These are phyloP conservation scores for Scheffersomyces titani DNA, from an alignment of 1,139 yeast genomes.

Conservation along the genomic window DNA sequence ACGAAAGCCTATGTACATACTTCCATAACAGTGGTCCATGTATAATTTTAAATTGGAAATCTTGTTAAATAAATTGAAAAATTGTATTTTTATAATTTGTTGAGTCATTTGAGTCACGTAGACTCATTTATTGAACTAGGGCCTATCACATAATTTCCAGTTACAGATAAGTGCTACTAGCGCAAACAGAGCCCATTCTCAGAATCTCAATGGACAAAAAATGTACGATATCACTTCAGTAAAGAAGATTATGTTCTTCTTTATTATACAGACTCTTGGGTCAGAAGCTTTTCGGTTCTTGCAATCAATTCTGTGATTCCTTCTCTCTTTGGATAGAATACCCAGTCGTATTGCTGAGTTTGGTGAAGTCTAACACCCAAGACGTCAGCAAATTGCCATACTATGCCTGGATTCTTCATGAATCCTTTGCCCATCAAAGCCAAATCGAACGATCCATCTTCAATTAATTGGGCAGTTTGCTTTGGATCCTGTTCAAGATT, in stretches of 20 bases:
- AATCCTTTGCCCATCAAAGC: conserved; percentile 46
- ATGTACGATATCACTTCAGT: neutral
- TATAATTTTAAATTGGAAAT: no score
- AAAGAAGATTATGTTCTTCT: no score
- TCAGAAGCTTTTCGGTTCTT: neutral
- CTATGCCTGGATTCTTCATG: conserved; percentile 49
- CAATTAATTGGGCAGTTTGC: conserved; percentile 38
- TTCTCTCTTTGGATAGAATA: neutral
- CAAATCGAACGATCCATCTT: conserved; percentile 44
- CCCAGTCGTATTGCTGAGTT: conserved; percentile 39
- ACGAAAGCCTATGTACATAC: neutral
- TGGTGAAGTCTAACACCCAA: conserved; percentile 41
- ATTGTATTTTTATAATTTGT: neutral
- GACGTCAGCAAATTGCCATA: conserved; percentile 49
- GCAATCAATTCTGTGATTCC: conserved; percentile 2
- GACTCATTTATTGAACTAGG: no score
- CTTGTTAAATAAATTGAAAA: no score
- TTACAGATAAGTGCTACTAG: neutral
- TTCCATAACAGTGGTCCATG: no score
- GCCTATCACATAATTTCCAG: neutral
- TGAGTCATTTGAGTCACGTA: neutral
- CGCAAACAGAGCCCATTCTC: neutral
- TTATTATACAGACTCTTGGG: neutral
- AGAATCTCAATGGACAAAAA: neutral
- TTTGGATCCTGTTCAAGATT: conserved; percentile 30